phyloP scores from a whole-genome alignment of 176 grass and related monocot genomes.

The Pharus latifolius region DNA sequence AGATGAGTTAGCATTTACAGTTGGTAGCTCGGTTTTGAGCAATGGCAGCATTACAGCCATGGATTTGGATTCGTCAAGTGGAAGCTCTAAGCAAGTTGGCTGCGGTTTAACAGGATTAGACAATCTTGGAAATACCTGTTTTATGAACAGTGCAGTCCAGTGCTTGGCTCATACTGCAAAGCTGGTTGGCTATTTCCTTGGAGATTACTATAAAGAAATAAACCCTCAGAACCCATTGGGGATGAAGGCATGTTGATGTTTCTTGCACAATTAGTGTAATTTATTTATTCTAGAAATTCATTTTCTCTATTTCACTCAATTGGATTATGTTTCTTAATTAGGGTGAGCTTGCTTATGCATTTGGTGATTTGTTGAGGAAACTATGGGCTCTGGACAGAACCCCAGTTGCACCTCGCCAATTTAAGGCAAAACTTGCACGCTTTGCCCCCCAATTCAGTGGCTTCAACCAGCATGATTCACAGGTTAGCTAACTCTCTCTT shows the following conservation, averaged over 20 bases:
- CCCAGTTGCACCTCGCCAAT: conserved; percentile 54
- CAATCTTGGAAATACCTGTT: conserved; percentile 97
- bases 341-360: conserved; percentile 86
- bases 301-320: background rate
- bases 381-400: conserved; percentile 75
- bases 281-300: background rate
- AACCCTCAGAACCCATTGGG: conserved; percentile 68
- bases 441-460: conserved; percentile 94
- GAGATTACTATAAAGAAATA: conserved; percentile 77
- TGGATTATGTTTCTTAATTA: conserved; percentile 23
- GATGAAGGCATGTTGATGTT: conserved; percentile 49
- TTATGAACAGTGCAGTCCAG: conserved; percentile 96
- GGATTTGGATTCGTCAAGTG: conserved; percentile 42
- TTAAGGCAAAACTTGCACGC: conserved; percentile 69
- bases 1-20: conserved; percentile 34
- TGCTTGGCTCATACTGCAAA: conserved; percentile 89
- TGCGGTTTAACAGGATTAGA: conserved; percentile 76
- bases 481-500: conserved; percentile 35
- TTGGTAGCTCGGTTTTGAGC: conserved; percentile 29
- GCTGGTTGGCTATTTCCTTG: conserved; percentile 83
- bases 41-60: conserved; percentile 30
- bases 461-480: conserved; percentile 97
- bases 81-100: conserved; percentile 46
- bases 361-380: conserved; percentile 87
- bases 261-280: conserved; percentile 8